Evolutionary conservation across 805 yeast genomes (phyloP).

Genomic region (Cyberlindnera mycetangii): DNA sequence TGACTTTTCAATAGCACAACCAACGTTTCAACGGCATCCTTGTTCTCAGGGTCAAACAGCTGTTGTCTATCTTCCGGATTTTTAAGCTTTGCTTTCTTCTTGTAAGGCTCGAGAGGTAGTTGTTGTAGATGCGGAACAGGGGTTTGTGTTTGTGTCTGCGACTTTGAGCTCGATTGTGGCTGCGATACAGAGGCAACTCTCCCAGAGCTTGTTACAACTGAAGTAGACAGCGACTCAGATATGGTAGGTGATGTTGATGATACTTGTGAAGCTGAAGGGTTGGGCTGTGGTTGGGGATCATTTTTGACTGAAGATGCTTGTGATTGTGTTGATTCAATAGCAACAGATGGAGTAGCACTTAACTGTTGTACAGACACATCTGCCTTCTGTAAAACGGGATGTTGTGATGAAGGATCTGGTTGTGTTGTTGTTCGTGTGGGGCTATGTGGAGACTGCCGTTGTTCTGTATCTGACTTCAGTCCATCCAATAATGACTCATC

Average conservation of each 20-base stretch:
- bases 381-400: neutral
- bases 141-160: neutral
- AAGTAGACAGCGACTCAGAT: too few relatives aligned
- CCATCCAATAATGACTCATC: neutral
- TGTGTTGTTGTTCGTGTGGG: neutral
- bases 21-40: conserved; percentile 42
- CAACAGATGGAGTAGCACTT: neutral
- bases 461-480: neutral
- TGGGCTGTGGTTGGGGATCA: neutral
- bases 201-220: neutral
- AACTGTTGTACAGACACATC: neutral
- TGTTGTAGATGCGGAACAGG: neutral
- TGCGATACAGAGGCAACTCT: neutral
- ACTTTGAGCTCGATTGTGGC: neutral
- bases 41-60: conserved; percentile 32
- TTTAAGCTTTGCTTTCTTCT: conserved; percentile 13
- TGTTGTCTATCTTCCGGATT: conserved; percentile 17
- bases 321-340: neutral
- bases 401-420: neutral
- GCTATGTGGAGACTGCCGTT: neutral
- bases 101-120: neutral
- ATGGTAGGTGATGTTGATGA: too few relatives aligned
- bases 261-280: neutral
- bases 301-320: neutral
- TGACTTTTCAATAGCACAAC: conserved; percentile 47